Percentiles rank a stretch among this genome's conserved stretches.
These are phyloP conservation scores for Rhododendron williamsianum DNA, from an alignment of 148 eudicot species.

Conservation along the genomic window DNA sequence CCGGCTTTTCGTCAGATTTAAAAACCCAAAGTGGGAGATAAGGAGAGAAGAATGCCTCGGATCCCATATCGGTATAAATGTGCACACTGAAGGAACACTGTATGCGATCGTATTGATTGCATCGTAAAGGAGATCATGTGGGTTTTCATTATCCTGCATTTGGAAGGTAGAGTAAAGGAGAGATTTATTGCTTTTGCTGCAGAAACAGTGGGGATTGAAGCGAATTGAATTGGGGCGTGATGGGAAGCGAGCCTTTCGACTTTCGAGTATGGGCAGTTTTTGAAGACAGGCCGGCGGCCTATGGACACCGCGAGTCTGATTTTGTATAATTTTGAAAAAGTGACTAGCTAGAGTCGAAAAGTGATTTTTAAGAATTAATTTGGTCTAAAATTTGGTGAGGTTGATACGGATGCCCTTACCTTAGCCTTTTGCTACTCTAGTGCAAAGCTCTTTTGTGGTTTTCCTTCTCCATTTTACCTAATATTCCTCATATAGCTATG, in stretches of 20 bases:
- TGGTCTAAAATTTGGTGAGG: no score
- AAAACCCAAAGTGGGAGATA: slow-evolving; percentile 8
- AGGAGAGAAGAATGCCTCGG: slow-evolving; percentile 5
- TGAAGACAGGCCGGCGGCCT: background rate
- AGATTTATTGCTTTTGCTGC: slow-evolving; percentile 8
- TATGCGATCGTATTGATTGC: background rate
- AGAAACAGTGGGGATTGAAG: slow-evolving; percentile 8
- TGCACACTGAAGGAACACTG: background rate
- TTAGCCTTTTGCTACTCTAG: no score
- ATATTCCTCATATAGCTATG: no score
- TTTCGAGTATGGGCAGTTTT: slow-evolving; percentile 11
- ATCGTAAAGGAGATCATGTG: slow-evolving; percentile 9
- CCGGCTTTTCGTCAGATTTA: slow-evolving; percentile 11
- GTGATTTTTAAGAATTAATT: no score
- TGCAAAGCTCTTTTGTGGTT: no score
- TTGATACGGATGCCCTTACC: no score
- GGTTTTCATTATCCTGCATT: slow-evolving; percentile 9
- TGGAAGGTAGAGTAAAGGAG: background rate
- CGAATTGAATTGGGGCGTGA: slow-evolving; percentile 20
- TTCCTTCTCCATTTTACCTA: no score
- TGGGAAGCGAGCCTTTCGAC: slow-evolving; percentile 22
- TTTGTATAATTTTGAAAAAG: no score
- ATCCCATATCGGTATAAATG: slow-evolving; percentile 21
- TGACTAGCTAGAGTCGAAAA: no score
- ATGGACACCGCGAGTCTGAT: background rate